These are phyloP conservation scores for Trichoderma arundinaceum DNA, from an alignment of 2,329 filamentous ascomycete genomes.

Conservation along the genomic window DNA sequence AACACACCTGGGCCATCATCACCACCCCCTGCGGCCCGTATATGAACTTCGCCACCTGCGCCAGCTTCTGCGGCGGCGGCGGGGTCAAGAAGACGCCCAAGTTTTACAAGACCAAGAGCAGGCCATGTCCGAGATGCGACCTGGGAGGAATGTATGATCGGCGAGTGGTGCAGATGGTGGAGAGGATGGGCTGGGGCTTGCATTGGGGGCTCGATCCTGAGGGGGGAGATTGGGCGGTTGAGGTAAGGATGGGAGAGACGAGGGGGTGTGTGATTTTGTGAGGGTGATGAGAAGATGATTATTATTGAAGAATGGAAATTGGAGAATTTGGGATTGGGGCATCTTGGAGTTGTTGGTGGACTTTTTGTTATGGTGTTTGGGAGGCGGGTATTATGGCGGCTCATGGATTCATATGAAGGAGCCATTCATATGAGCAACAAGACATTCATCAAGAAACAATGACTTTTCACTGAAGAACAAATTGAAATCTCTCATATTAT, in stretches of 20 bases:
- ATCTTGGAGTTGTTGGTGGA: conserved; percentile 3
- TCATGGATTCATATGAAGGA: not conserved
- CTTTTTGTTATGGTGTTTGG: not conserved
- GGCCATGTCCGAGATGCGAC: conserved; percentile 52
- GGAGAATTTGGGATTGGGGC: not conserved
- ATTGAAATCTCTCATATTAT: not conserved
- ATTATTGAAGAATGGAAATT: not conserved
- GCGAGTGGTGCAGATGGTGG: conserved; percentile 55
- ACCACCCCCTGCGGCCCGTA: conserved; percentile 54
- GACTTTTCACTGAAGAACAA: not conserved
- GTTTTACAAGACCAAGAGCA: conserved; percentile 45
- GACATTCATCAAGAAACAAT: not conserved
- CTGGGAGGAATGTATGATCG: conserved; percentile 52
- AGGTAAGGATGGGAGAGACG: conserved; percentile 40
- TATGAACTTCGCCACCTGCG: conserved; percentile 58
- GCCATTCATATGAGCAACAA: not conserved
- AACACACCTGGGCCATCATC: conserved; percentile 59
- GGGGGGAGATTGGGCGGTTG: conserved; percentile 46
- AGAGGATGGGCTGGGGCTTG: conserved; percentile 50
- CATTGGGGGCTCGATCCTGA: conserved; percentile 56
- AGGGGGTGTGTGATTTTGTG: conserved; percentile 42
- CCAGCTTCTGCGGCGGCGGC: conserved; percentile 48
- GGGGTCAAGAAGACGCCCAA: conserved; percentile 45
- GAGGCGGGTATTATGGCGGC: not conserved
- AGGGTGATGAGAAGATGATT: conserved; percentile 27